Conservation (phyloP, 140 eudicot species). For the Ambrosia hybrid region DNA sequence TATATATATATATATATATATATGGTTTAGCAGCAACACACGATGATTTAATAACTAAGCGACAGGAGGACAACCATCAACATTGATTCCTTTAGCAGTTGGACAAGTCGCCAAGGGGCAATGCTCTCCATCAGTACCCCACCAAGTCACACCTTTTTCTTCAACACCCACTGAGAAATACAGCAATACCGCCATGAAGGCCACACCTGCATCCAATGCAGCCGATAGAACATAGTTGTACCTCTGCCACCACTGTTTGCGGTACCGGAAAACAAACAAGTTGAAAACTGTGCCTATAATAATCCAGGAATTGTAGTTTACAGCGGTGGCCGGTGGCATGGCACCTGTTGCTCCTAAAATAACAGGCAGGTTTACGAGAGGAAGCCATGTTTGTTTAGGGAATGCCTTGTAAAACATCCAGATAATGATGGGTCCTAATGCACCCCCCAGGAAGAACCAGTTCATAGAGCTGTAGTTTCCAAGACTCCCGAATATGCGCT, state of each 20-base stretch:
- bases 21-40: too few species aligned
- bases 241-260: conserved; percentile 89
- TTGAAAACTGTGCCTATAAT: conserved; percentile 72
- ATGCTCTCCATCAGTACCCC: conserved; percentile 87
- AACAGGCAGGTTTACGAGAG: conserved; percentile 78
- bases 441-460: conserved; percentile 92
- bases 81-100: conserved; percentile 70
- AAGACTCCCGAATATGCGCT: conserved; percentile 64
- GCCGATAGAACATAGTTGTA: conserved; percentile 83
- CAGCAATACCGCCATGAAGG: conserved; percentile 80
- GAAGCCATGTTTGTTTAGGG: conserved; percentile 85
- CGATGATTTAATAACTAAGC: too few species aligned
- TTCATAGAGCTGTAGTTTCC: conserved; percentile 82
- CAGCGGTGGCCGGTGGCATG: conserved; percentile 88
- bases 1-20: too few species aligned
- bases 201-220: conserved; percentile 90
- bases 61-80: conserved; percentile 53
- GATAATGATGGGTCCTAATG: conserved; percentile 68
- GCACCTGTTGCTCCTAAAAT: conserved; percentile 74
- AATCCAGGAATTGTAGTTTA: conserved; percentile 83
- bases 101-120: conserved; percentile 75
- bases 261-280: conserved; percentile 68
- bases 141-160: conserved; percentile 58
- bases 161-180: conserved; percentile 71
- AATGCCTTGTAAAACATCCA: conserved; percentile 88